Evolutionary conservation across 805 yeast species (phyloP).

Genomic region (Metschnikowia shivogae): DNA sequence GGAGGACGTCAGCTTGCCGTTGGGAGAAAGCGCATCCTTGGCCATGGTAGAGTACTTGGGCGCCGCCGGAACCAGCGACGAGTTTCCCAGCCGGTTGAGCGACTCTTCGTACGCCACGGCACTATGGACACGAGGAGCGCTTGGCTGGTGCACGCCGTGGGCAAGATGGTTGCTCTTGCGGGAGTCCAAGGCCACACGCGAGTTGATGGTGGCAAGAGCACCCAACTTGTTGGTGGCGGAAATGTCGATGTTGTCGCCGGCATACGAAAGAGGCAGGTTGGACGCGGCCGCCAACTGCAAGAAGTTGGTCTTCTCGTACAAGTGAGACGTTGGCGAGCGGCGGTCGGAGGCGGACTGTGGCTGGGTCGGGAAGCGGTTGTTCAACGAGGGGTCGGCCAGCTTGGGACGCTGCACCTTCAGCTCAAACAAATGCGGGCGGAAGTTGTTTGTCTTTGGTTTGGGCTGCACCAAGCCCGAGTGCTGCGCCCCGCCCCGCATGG

Average conservation of each 20-base stretch:
- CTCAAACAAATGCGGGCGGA: conserved; percentile 17
- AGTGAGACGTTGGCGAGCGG: conserved; percentile 38
- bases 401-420: conserved; percentile 19
- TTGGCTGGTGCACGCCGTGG: conserved; percentile 1
- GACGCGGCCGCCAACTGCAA: conserved; percentile 32
- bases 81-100: conserved; percentile 33
- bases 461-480: conserved; percentile 13
- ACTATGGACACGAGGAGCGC: conserved; percentile 3
- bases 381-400: conserved; percentile 19
- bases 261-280: conserved; percentile 13
- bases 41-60: conserved; percentile 17
- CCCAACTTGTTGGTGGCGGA: conserved; percentile 55
- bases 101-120: conserved; percentile 27
- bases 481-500: conserved; percentile 2
- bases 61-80: conserved; percentile 34
- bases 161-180: conserved; percentile 22
- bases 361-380: conserved; percentile 8
- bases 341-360: conserved; percentile 23
- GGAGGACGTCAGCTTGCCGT: conserved; percentile 9
- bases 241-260: conserved; percentile 21
- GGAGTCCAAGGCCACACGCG: conserved; percentile 47
- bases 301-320: conserved; percentile 42
- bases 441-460: conserved; percentile 16
- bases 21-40: conserved; percentile 6
- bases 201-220: conserved; percentile 62